Evolutionary conservation across 139 green algal genomes (phyloP), one percentile per base, ranked within the genome.

Genomic region (Micromonas pusilla): DNA sequence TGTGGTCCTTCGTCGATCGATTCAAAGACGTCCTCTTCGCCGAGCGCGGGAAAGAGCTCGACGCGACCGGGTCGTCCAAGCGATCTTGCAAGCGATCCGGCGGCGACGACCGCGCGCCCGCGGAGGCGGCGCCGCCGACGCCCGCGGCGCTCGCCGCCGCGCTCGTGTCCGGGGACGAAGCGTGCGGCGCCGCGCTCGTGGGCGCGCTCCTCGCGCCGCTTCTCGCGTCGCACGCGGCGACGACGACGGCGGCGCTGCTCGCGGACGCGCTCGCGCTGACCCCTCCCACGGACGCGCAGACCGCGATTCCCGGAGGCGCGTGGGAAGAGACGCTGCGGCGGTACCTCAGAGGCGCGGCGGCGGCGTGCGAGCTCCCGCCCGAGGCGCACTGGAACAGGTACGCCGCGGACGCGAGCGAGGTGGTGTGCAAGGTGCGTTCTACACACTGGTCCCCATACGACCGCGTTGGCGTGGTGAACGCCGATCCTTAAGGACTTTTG

Each of bases 1-100:
- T 72, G 3, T 72, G 65, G 65, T 45, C 33, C n/a, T 72, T 72
- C 38, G n/a, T 72, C 4, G 65, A 72, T 45, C 26, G 65, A 3
- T 72, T 72, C 65, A 38, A 45, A 5, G 13, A 33, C 21, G 28
- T 52, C 3, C 65, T 72, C 30, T 72, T 72, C 33, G 65, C 26
- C 30, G 26, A 32, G n/a, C 26, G 33, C n/a, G 65, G 16, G 9
- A 16, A 57, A 16, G 16, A 57, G 9, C 9, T 9, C 45, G 45
- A 57, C 45, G n/a, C 65, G 28, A 45, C 13, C 26, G 26, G 13
- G 23, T 52, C 26, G 23, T 26, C 13, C 28, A 25, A 4, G 26
- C 65, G 33, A 72, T 3, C 30, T 13, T 45, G 21, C 65, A 72
- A 72, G n/a, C 65, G n/a, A 4, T 52, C 2, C n/a, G n/a, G 30